Conservation (phyloP, 2,329 filamentous ascomycete species). For the Talaromyces sp. region DNA sequence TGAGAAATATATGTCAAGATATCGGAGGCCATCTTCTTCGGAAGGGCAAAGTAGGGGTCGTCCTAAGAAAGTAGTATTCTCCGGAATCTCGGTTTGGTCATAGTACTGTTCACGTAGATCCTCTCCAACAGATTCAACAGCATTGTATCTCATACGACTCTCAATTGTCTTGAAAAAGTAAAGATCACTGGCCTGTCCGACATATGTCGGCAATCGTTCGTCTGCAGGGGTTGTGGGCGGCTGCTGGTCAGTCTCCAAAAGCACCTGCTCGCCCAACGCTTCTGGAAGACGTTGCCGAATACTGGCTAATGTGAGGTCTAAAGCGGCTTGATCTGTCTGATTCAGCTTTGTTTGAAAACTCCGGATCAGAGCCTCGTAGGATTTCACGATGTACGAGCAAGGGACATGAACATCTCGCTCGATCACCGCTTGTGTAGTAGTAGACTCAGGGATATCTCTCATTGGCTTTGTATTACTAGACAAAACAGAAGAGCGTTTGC, state of each 20-base stretch:
- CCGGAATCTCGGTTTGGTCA: slow-evolving; percentile 20
- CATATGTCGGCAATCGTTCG: slow-evolving; percentile 27
- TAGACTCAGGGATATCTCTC: slow-evolving; percentile 9
- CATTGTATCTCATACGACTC: slow-evolving; percentile 23
- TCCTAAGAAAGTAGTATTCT: slow-evolving; percentile 16
- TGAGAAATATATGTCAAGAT: slow-evolving; percentile 30
- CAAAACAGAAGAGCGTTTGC: slow-evolving; percentile 15
- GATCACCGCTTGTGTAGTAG: slow-evolving; percentile 10
- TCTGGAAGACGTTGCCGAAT: slow-evolving; percentile 20
- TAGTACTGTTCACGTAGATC: slow-evolving; percentile 22
- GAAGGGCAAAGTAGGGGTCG: slow-evolving; percentile 21
- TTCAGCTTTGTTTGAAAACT: slow-evolving; percentile 20
- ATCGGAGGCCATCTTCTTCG: slow-evolving; percentile 20
- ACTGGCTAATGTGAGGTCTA: slow-evolving; percentile 24
- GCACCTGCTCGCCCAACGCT: slow-evolving; percentile 12
- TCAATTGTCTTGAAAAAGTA: slow-evolving; percentile 37
- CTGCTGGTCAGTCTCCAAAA: not conserved
- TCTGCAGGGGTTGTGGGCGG: slow-evolving; percentile 5
- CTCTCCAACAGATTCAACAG: slow-evolving; percentile 25
- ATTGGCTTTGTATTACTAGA: slow-evolving; percentile 10
- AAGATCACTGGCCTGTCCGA: slow-evolving; percentile 40
- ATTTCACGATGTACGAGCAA: slow-evolving; percentile 20
- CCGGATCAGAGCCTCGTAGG: slow-evolving; percentile 22
- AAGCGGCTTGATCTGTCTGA: slow-evolving; percentile 17
- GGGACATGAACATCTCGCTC: slow-evolving; percentile 10